Evolutionary conservation across 257 asterid species (phyloP).

Genomic region (Scutellaria minor): DNA sequence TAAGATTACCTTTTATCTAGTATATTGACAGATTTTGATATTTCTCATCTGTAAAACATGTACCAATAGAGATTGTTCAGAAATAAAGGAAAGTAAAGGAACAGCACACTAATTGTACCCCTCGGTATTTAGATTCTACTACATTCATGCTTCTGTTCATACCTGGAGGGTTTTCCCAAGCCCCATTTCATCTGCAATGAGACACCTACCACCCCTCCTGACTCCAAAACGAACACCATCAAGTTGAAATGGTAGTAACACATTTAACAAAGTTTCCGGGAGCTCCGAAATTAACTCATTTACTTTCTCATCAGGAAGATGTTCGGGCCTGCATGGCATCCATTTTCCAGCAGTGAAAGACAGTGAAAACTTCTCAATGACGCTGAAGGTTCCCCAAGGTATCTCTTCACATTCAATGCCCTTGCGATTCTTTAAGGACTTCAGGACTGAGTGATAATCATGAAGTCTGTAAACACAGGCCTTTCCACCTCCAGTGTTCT

Average conservation of each 20-base stretch:
- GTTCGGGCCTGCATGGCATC: slow-evolving; percentile 93
- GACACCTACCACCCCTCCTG: slow-evolving; percentile 95
- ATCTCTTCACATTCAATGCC: slow-evolving; percentile 80
- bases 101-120: not conserved
- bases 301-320: slow-evolving; percentile 80
- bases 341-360: slow-evolving; percentile 63
- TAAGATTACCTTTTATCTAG: slow-evolving; percentile 17
- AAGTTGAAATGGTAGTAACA: slow-evolving; percentile 85
- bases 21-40: slow-evolving; percentile 9
- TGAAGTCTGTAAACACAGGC: slow-evolving; percentile 69
- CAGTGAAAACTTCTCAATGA: slow-evolving; percentile 72
- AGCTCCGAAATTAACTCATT: slow-evolving; percentile 69
- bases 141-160: slow-evolving; percentile 19
- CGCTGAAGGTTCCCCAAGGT: slow-evolving; percentile 88
- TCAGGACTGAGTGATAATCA: slow-evolving; percentile 70
- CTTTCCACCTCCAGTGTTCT: slow-evolving; percentile 69
- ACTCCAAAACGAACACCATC: slow-evolving; percentile 90
- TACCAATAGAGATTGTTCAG: not conserved
- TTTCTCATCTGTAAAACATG: slow-evolving; percentile 16
- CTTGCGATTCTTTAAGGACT: slow-evolving; percentile 64
- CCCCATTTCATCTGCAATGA: slow-evolving; percentile 99
- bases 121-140: not conserved
- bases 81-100: not conserved
- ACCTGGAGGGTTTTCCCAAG: slow-evolving; percentile 98
- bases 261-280: slow-evolving; percentile 60